These are phyloP conservation scores for Myxozyma vanderwaltii DNA, from an alignment of 805 yeast species.

Conservation along the genomic window DNA sequence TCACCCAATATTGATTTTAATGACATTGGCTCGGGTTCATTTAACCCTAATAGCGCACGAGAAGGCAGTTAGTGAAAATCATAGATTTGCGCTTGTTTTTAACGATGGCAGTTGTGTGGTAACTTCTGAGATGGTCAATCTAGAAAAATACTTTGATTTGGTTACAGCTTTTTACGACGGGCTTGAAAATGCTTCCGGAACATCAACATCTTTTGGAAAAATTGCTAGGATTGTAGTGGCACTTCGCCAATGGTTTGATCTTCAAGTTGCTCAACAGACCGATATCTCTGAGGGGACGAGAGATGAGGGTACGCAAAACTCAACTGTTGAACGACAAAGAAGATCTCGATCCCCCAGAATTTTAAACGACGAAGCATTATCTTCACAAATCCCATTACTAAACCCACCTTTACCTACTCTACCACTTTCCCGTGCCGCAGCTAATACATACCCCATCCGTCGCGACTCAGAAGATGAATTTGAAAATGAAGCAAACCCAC, in stretches of 20 bases:
- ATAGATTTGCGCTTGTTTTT: not conserved
- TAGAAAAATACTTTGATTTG: not conserved
- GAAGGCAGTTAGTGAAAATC: not conserved
- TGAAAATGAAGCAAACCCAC: not conserved
- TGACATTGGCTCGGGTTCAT: constrained; percentile 5
- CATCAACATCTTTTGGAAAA: not conserved
- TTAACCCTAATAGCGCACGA: not conserved
- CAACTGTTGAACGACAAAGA: not conserved
- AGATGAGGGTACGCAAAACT: not conserved
- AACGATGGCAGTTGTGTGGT: not conserved
- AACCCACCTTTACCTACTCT: constrained; percentile 12
- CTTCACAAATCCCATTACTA: constrained; percentile 13
- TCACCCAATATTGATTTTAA: not conserved
- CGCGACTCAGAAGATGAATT: not conserved
- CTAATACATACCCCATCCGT: constrained; percentile 1
- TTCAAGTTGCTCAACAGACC: not conserved
- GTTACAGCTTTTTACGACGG: not conserved
- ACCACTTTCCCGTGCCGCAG: constrained; percentile 8
- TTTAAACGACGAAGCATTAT: constrained; percentile 5
- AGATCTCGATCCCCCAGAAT: not conserved
- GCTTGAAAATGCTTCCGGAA: not conserved
- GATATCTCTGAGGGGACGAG: not conserved
- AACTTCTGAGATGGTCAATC: not conserved
- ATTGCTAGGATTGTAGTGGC: not conserved
- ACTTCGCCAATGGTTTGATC: not conserved